Base-by-base conservation (phyloP, 129 eudicot species). In the Ambrosia trifida region DNA sequence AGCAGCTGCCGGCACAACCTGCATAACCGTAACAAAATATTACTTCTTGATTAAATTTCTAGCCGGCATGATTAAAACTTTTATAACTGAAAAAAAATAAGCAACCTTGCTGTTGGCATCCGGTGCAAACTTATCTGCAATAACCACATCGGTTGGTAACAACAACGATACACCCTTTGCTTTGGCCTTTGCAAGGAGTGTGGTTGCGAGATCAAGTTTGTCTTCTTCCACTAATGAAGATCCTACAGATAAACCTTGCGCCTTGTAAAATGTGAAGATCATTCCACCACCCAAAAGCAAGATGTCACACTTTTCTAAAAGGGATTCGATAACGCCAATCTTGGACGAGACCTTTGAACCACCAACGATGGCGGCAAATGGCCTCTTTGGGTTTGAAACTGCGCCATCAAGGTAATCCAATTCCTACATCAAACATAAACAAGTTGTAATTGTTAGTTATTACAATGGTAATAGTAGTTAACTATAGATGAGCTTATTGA, bases 321-420 rank as follows among this genome's bases (percentile, higher is more conserved):
- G 88, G 33, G 96, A 89, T 66, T 89, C 92, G 12, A 89, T 90
- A 24, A 87, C 91, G 35, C 95, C 95, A 51, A 87, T 87, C 80
- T 90, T 90, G 70, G 89, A 80, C 28, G 95, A 90, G 12, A 87
- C 91, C 79, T 83, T 90, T 63, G 91, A 90, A 61, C 97, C 91
- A 53, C 95, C 97, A 7, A 90, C 91, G 47, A 87, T 87, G 16
- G 97, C 97, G 62, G 91, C 97, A 79, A 90, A 90, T 43, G 95
- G 97, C 74, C 88, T 85, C 74, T 85, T 90, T 7, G 91, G 91
- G 70, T 66, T 83, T 60, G 86, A 76, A 40, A 90, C 91, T 44
- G 91, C 91, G 6, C 91, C 95, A 74, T 79, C 95, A 52, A 90
- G 85, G 68, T 90, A 90, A 80, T 90, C 95, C 79, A 87, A 77